phyloP scores from a whole-genome alignment of 2,329 filamentous ascomycete species.

The Aspergillus unguis region DNA sequence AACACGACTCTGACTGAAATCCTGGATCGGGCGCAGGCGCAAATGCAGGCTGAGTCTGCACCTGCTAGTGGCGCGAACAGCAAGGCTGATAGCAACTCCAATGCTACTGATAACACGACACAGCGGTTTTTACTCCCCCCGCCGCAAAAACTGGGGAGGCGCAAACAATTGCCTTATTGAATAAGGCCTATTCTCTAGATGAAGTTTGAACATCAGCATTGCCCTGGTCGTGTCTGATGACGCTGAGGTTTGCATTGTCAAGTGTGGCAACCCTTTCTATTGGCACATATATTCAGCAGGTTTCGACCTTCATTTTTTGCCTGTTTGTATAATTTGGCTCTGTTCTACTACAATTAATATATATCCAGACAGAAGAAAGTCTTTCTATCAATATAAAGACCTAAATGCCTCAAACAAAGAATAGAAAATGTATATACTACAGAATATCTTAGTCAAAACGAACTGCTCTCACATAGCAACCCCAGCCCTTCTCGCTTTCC shows the following conservation, averaged over 20 bases:
- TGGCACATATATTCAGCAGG: too few relatives aligned
- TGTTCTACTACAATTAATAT: too few relatives aligned
- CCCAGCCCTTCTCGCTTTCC: conserved; percentile 26
- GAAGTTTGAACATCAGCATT: not conserved
- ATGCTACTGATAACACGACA: not conserved
- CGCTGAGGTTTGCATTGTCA: not conserved
- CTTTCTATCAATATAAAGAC: not conserved
- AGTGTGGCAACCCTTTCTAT: too few relatives aligned
- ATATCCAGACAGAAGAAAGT: not conserved
- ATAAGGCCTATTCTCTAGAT: not conserved
- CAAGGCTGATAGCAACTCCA: not conserved
- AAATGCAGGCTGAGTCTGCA: not conserved
- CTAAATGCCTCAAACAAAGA: not conserved
- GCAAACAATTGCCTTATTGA: conserved; percentile 4
- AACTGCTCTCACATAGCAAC: not conserved
- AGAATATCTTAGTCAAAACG: not conserved
- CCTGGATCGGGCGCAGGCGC: conserved; percentile 5
- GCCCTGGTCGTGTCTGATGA: not conserved
- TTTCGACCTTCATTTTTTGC: too few relatives aligned
- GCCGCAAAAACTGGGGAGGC: not conserved
- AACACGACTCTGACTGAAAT: conserved; percentile 32
- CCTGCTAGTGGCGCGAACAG: not conserved
- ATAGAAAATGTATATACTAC: not conserved
- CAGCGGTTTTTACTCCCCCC: conserved; percentile 7
- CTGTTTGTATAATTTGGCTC: too few relatives aligned